Percentiles rank a stretch among this genome's conserved stretches.
Conservation (phyloP, 2,329 filamentous ascomycete genomes). For the Talaromyces piceae region DNA sequence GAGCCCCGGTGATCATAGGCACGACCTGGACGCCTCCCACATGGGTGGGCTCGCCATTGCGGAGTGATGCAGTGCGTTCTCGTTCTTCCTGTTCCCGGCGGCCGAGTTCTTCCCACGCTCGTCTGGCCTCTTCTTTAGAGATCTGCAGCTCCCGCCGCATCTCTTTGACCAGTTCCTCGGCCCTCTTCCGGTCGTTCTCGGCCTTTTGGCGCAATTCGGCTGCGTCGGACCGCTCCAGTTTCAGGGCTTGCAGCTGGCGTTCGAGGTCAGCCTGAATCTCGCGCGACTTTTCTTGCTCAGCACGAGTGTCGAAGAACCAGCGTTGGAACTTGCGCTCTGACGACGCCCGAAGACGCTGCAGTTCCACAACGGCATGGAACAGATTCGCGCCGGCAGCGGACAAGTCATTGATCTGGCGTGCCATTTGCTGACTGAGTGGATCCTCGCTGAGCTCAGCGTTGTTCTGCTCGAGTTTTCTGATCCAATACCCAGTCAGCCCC, state of each 20-base stretch:
- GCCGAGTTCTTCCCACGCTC: slow-evolving; percentile 95
- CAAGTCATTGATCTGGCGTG: slow-evolving; percentile 91
- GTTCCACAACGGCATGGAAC: slow-evolving; percentile 93
- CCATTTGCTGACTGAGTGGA: slow-evolving; percentile 78
- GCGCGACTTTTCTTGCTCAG: slow-evolving; percentile 76
- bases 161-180: slow-evolving; percentile 73
- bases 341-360: slow-evolving; percentile 86
- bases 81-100: slow-evolving; percentile 88
- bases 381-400: slow-evolving; percentile 94
- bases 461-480: slow-evolving; percentile 84
- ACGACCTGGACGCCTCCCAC: slow-evolving; percentile 93
- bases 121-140: slow-evolving; percentile 88
- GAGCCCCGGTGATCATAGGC: slow-evolving; percentile 71
- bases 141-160: slow-evolving; percentile 91
- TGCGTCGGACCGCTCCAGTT: slow-evolving; percentile 60
- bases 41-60: slow-evolving; percentile 78
- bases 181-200: slow-evolving; percentile 60
- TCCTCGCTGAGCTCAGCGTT: slow-evolving; percentile 75
- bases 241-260: slow-evolving; percentile 64
- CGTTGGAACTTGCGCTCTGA: slow-evolving; percentile 97
- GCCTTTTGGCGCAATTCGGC: slow-evolving; percentile 59
- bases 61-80: slow-evolving; percentile 74
- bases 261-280: slow-evolving; percentile 80
- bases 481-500: slow-evolving; percentile 94
- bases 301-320: slow-evolving; percentile 94